A percentile compares a stretch with the other conserved stretches of the same genome.
Conservation (phyloP, 2,329 filamentous ascomycete species). For the Venturia nashicola region DNA sequence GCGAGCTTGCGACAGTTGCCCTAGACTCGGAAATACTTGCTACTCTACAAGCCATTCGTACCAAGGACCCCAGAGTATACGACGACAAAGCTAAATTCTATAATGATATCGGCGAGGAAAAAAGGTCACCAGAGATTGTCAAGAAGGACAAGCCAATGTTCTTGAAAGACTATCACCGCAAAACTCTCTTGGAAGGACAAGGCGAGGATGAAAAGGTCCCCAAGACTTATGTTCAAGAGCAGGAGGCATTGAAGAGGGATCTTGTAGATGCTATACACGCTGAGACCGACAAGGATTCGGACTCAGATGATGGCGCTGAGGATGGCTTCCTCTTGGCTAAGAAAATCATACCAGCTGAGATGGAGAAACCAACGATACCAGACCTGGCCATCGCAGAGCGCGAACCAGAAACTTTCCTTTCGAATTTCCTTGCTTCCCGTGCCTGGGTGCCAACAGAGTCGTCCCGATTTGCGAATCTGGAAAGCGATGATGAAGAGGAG, state of each 20-base stretch:
- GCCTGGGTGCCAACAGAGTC: constrained; percentile 69
- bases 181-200: constrained; percentile 67
- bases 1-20: constrained; percentile 71
- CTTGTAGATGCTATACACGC: constrained; percentile 74
- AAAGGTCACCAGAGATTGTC: constrained; percentile 15
- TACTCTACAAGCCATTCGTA: constrained; percentile 75
- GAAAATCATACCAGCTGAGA: constrained; percentile 30
- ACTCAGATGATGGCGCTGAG: constrained; percentile 45
- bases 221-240: constrained; percentile 71
- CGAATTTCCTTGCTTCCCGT: constrained; percentile 84
- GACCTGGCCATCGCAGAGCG: constrained; percentile 66
- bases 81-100: constrained; percentile 73
- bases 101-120: constrained; percentile 43
- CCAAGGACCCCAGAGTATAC: constrained; percentile 86
- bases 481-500: constrained; percentile 79
- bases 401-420: constrained; percentile 85
- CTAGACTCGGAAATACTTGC: constrained; percentile 80
- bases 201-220: constrained; percentile 44
- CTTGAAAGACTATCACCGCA: constrained; percentile 80
- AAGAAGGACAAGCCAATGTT: constrained; percentile 76
- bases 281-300: constrained; percentile 32
- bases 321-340: constrained; percentile 69
- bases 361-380: constrained; percentile 22
- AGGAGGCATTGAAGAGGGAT: constrained; percentile 66
- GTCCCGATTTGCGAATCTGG: constrained; percentile 65